A percentile compares a stretch with the other conserved stretches of the same genome.
Evolutionary conservation across 2,329 filamentous ascomycete genomes (phyloP).

Genomic region (Fusarium pseudoanthophilum): DNA sequence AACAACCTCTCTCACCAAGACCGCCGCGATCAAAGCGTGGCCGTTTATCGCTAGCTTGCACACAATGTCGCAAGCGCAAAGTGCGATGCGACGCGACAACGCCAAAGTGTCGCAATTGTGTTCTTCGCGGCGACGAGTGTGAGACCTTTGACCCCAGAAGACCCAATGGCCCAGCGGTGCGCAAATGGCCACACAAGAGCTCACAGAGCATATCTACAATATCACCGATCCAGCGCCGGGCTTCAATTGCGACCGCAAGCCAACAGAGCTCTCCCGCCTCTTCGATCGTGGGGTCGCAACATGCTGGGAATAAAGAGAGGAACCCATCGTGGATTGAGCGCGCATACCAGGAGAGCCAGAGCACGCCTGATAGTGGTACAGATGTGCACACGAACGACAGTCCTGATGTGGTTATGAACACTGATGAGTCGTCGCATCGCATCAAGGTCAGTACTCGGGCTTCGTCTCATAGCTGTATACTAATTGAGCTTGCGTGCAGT

Average conservation of each 20-base stretch:
- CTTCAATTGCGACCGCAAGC: conserved; percentile 22
- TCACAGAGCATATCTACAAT: background rate
- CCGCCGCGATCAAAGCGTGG: conserved; percentile 27
- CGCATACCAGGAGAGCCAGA: conserved; percentile 30
- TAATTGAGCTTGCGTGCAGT: conserved; percentile 18
- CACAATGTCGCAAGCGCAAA: conserved; percentile 37
- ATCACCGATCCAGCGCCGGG: conserved; percentile 13
- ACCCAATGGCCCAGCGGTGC: conserved; percentile 35
- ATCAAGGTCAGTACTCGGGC: conserved; percentile 25
- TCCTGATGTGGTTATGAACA: conserved; percentile 37
- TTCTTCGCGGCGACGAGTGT: conserved; percentile 34
- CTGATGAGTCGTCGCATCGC: conserved; percentile 37
- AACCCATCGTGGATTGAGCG: conserved; percentile 36
- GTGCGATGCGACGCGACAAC: conserved; percentile 40
- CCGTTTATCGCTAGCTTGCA: conserved; percentile 34
- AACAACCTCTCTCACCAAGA: conserved; percentile 12
- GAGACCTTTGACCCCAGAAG: conserved; percentile 36
- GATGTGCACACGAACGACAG: conserved; percentile 30
- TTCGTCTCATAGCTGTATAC: background rate
- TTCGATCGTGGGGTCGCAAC: conserved; percentile 24
- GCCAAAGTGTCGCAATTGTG: conserved; percentile 40
- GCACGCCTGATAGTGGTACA: conserved; percentile 21
- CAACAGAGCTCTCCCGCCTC: conserved; percentile 36
- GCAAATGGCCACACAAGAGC: conserved; percentile 36
- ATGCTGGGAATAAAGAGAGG: conserved; percentile 21